A percentile compares a stretch with the other conserved stretches of the same genome.
phyloP scores from a whole-genome alignment of 202 grass and related monocot genomes.

The Panicum hallii region DNA sequence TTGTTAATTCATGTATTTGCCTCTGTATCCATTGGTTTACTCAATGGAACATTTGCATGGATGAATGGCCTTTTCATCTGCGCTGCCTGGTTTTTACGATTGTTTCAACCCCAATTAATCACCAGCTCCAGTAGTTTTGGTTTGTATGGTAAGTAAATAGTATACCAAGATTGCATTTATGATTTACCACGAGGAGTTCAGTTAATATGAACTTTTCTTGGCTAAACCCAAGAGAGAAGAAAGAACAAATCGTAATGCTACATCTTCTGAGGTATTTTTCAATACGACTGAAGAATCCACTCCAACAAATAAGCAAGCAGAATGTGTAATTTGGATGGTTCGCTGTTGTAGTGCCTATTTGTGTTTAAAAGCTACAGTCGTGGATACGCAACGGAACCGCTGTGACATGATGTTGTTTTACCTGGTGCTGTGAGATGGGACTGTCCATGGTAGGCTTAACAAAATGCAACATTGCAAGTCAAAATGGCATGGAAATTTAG shows the following conservation, averaged over 20 bases:
- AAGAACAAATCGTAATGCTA: slow-evolving; percentile 5
- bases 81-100: background rate
- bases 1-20: slow-evolving; percentile 10
- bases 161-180: slow-evolving; percentile 24
- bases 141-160: slow-evolving; percentile 17
- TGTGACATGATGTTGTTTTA: slow-evolving; percentile 5
- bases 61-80: slow-evolving; percentile 31
- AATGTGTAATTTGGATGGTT: slow-evolving; percentile 26
- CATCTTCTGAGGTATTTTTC: background rate
- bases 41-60: background rate
- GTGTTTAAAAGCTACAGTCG: background rate
- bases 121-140: background rate
- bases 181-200: background rate
- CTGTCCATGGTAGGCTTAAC: background rate
- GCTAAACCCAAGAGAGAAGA: slow-evolving; percentile 7
- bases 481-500: slow-evolving; percentile 9
- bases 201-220: slow-evolving; percentile 20
- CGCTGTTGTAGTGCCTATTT: background rate
- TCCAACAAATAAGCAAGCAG: slow-evolving; percentile 1
- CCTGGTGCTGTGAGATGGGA: slow-evolving; percentile 9
- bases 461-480: slow-evolving; percentile 5
- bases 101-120: slow-evolving; percentile 15
- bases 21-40: slow-evolving; percentile 32
- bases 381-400: background rate
- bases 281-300: background rate